Percentiles rank a stretch among this genome's conserved stretches.
These are phyloP conservation scores for Phylloporus sp. DNA, from an alignment of 768 basidiomycete species.

Conservation along the genomic window DNA sequence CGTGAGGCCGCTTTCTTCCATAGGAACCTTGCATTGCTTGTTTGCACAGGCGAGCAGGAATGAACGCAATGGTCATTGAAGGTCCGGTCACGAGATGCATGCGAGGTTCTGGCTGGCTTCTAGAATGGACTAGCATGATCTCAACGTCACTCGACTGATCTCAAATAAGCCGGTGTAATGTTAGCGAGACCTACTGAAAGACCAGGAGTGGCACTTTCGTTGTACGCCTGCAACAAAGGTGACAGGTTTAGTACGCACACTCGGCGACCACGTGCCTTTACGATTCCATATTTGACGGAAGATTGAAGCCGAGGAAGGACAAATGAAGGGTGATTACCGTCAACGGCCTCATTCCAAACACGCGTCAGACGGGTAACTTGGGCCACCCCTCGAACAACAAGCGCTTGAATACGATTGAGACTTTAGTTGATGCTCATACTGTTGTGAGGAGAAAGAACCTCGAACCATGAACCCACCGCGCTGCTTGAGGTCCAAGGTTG, in stretches of 20 bases:
- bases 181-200: conserved; percentile 3
- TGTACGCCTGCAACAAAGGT: conserved; percentile 7
- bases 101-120: conserved; percentile 11
- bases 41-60: conserved; percentile 28
- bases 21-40: conserved; percentile 24
- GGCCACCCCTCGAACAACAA: conserved; percentile 13
- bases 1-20: conserved; percentile 33
- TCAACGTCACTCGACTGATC: conserved; percentile 3
- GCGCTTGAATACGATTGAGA: conserved; percentile 1
- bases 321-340: conserved; percentile 23
- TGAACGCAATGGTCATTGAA: conserved; percentile 24
- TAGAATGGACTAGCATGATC: conserved; percentile 10
- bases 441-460: conserved; percentile 1
- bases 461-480: neutral
- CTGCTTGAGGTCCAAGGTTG: conserved; percentile 1
- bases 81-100: conserved; percentile 15
- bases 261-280: conserved; percentile 17
- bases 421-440: neutral
- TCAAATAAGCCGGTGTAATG: conserved; percentile 2
- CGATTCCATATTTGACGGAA: conserved; percentile 12
- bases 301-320: conserved; percentile 22
- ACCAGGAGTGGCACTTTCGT: neutral
- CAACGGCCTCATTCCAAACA: conserved; percentile 28
- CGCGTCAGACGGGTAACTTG: conserved; percentile 17
- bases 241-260: conserved; percentile 7